Evolutionary conservation across 2,329 filamentous ascomycete species (phyloP).

Genomic region (Diaporthe ilicicola): DNA sequence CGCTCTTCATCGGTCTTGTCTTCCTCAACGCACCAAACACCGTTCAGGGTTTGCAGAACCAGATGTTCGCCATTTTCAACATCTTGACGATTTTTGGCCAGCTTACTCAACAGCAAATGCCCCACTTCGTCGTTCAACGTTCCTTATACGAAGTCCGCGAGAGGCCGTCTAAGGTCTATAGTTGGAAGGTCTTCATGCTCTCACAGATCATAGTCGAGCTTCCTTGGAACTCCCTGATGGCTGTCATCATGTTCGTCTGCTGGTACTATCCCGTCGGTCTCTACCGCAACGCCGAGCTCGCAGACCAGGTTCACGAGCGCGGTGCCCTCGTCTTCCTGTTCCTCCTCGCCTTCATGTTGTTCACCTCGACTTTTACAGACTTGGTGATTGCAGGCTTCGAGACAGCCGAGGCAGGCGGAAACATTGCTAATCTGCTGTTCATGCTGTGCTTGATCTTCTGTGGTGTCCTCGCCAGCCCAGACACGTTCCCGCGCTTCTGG

Average conservation of each 20-base stretch:
- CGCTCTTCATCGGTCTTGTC: constrained; percentile 75
- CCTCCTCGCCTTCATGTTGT: constrained; percentile 71
- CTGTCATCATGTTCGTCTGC: constrained; percentile 70
- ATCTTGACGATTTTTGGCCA: constrained; percentile 74
- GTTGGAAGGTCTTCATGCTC: constrained; percentile 74
- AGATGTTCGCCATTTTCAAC: constrained; percentile 77
- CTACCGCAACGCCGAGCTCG: constrained; percentile 64
- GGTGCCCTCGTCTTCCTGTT: constrained; percentile 74
- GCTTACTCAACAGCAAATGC: constrained; percentile 73
- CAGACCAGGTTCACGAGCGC: constrained; percentile 61
- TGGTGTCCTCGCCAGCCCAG: constrained; percentile 67
- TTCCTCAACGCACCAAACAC: constrained; percentile 69
- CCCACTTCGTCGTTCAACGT: constrained; percentile 74
- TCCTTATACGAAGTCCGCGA: constrained; percentile 76
- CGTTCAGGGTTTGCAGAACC: constrained; percentile 74
- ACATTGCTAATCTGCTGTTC: constrained; percentile 72
- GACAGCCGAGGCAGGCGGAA: constrained; percentile 72
- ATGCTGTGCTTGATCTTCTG: constrained; percentile 73
- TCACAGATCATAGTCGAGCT: constrained; percentile 75
- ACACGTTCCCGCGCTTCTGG: constrained; percentile 73
- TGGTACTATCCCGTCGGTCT: constrained; percentile 78
- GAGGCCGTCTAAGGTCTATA: constrained; percentile 73
- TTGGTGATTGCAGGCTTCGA: constrained; percentile 71
- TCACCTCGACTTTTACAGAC: constrained; percentile 72
- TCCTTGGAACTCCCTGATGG: constrained; percentile 73